Evolutionary conservation across 1,139 yeast genomes (phyloP).

Genomic region (Suhomyces maxii): DNA sequence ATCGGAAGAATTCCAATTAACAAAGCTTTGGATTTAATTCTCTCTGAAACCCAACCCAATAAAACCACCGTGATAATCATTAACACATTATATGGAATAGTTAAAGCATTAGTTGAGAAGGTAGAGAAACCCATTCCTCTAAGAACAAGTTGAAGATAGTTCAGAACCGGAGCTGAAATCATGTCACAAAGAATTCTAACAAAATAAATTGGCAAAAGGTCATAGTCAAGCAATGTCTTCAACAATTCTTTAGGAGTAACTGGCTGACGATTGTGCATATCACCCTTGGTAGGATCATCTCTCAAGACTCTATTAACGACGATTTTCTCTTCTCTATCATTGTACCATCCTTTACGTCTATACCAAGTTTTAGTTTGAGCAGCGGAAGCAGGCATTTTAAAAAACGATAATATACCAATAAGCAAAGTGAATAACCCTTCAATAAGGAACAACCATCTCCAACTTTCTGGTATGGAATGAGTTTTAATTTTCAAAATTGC

Average conservation of each 20-base stretch:
- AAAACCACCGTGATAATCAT: constrained; percentile 14
- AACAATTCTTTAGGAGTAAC: constrained; percentile 21
- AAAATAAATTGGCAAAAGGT: constrained; percentile 22
- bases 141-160: constrained; percentile 16
- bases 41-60: constrained; percentile 11
- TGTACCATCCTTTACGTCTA: constrained; percentile 35
- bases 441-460: constrained; percentile 39
- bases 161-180: constrained; percentile 14
- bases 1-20: constrained; percentile 11
- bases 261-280: constrained; percentile 33
- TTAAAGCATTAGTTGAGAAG: constrained; percentile 20
- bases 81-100: constrained; percentile 19
- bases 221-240: constrained; percentile 22
- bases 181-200: constrained; percentile 20
- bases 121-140: constrained; percentile 20
- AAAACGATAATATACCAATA: constrained; percentile 29
- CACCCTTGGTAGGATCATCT: constrained; percentile 35
- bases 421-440: constrained; percentile 33
- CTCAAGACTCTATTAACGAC: constrained; percentile 31
- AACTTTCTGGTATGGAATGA: constrained; percentile 15
- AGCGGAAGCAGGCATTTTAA: constrained; percentile 36
- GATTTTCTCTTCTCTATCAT: constrained; percentile 36
- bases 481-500: constrained; percentile 25
- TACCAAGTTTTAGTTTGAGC: constrained; percentile 28
- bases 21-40: constrained; percentile 13